Base-by-base conservation (phyloP, 441 rosid genomes). In the Hura crepitans region DNA sequence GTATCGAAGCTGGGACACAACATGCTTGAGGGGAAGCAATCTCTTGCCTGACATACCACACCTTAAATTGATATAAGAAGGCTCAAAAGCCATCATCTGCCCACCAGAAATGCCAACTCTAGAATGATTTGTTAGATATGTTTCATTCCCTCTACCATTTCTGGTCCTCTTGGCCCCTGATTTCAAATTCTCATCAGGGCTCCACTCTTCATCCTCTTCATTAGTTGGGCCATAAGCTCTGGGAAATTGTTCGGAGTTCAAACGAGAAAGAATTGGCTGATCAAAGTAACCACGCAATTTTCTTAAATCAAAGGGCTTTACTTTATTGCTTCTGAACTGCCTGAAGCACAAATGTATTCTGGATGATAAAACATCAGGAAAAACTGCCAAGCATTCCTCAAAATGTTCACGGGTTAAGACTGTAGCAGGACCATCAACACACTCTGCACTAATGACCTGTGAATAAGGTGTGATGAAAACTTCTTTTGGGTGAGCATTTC, bases 371-470 rank as follows among this genome's bases (percentile, higher is more conserved):
- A 86, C 83, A 66, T 84, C 74, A 71, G 97, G 90, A 78, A 87
- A 88, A 63, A 81, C 75, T 69, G 86, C 84, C 58, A 81, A 55
- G 72, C 92, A 89, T 81, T 88, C 84, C 70, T 84, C 85, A 74
- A 82, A 95, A 82, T 95, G 97, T 72, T 88, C 93, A 51, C 79
- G 87, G 17, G 90, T 85, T 79, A 95, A 82, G 70, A 95, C 89
- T 20, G 87, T 82, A 28, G 97, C 95, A 77, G 85, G 95, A 77
- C 93, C 97, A 76, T 92, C 97, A 67, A 95, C 90, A 79, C 97
- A 92, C 79, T 95, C 97, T 49, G 96, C 97, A 81, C 97, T 92
- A 66, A 92, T 92, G 72, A 92, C 99, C 77, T 95, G 97, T 17
- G 89, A 87, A 75, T 89, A 84, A 68, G 88, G 86, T 17, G 97